Conservation (phyloP, 2,329 filamentous ascomycete species). For the Neocatenulostroma microsporum region DNA sequence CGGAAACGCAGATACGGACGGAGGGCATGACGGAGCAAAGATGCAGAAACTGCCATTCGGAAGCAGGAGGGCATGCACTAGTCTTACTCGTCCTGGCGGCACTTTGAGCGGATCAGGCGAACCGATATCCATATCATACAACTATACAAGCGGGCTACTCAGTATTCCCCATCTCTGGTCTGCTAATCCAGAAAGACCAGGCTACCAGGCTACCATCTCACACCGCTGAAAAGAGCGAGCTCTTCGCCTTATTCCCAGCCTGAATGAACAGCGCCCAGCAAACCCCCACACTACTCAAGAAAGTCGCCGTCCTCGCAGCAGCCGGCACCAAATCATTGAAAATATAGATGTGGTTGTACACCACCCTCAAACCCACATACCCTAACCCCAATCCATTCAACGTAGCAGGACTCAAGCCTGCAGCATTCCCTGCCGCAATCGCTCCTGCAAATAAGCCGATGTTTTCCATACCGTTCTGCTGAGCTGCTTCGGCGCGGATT, state of each 20-base stretch:
- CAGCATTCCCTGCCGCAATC: conserved; percentile 33
- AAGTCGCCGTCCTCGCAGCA: conserved; percentile 15
- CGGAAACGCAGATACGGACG: too few relatives aligned
- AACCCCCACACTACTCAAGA: conserved; percentile 18
- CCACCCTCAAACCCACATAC: conserved; percentile 22
- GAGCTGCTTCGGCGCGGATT: conserved; percentile 31
- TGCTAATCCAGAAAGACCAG: too few relatives aligned
- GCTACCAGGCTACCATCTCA: not conserved
- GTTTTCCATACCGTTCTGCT: conserved; percentile 34
- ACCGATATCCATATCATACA: too few relatives aligned
- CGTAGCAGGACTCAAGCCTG: conserved; percentile 21
- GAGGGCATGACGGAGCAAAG: too few relatives aligned
- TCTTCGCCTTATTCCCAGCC: conserved; percentile 20
- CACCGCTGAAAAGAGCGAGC: conserved; percentile 1
- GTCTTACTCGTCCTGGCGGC: too few relatives aligned
- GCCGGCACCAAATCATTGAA: conserved; percentile 15
- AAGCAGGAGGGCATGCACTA: too few relatives aligned
- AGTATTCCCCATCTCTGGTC: too few relatives aligned
- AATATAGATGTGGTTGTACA: conserved; percentile 26
- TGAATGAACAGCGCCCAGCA: conserved; percentile 21
- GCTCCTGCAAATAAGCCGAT: conserved; percentile 33
- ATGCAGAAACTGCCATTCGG: too few relatives aligned
- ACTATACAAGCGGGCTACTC: too few relatives aligned
- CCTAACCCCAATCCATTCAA: conserved; percentile 24
- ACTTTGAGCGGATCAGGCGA: too few relatives aligned